Percentiles rank a stretch among this genome's conserved stretches.
Evolutionary conservation across 495 filamentous ascomycete genomes (phyloP).

Genomic region (Podospora sp.): DNA sequence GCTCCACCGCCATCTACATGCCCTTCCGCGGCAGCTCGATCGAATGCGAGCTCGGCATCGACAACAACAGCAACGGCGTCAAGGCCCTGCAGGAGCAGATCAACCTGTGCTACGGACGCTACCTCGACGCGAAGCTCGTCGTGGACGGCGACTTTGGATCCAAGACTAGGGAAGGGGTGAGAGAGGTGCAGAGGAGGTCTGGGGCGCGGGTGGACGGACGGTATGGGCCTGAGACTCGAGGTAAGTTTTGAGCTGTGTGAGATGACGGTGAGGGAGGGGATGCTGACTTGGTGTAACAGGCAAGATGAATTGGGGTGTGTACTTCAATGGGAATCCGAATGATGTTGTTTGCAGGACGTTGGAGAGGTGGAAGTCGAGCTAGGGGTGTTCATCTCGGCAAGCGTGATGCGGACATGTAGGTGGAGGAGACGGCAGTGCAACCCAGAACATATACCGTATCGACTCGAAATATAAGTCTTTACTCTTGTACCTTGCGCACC

Average conservation of each 20-base stretch:
- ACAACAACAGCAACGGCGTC: constrained; percentile 21
- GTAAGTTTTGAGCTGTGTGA: too few species aligned
- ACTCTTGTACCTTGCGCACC: too few species aligned
- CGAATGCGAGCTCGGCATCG: constrained; percentile 10
- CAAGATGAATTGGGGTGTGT: constrained; percentile 21
- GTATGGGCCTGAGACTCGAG: constrained; percentile 18
- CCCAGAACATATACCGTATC: too few species aligned
- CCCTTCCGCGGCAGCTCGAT: constrained; percentile 22
- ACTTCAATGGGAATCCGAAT: constrained; percentile 17
- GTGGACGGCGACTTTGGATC: constrained; percentile 21
- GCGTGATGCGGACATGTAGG: too few species aligned
- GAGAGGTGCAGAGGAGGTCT: constrained; percentile 6
- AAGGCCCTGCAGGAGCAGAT: constrained; percentile 18
- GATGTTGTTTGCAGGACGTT: constrained; percentile 19
- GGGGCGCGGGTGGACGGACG: constrained; percentile 4
- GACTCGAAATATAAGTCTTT: too few species aligned
- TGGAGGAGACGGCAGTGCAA: too few species aligned
- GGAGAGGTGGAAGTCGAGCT: too few species aligned
- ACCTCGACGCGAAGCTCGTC: constrained; percentile 14
- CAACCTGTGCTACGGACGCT: constrained; percentile 17
- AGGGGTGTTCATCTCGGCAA: too few species aligned
- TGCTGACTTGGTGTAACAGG: neutral
- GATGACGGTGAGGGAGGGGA: too few species aligned
- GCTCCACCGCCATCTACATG: constrained; percentile 17
- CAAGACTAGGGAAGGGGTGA: constrained; percentile 18